These are phyloP conservation scores for Roridomyces roridus DNA, from an alignment of 768 basidiomycete species.

Conservation along the genomic window DNA sequence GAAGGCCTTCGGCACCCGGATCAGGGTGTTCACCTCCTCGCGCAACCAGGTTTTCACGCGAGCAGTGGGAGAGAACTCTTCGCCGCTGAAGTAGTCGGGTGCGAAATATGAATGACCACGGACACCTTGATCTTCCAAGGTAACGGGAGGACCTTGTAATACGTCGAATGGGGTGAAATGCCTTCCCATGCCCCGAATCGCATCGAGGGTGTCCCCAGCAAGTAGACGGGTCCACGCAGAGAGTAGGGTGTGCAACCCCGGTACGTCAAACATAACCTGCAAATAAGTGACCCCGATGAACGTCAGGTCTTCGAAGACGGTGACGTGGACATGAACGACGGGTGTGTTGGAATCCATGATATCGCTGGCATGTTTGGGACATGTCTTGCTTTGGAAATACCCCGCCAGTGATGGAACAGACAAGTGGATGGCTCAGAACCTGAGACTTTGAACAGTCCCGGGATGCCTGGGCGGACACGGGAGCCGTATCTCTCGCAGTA, in stretches of 20 bases:
- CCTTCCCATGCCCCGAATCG: not conserved
- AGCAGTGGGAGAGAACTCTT: too few relatives aligned
- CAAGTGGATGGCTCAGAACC: not conserved
- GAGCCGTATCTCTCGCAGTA: not conserved
- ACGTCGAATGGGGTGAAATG: not conserved
- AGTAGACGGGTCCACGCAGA: not conserved
- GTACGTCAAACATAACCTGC: not conserved
- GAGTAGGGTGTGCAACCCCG: not conserved
- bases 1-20: too few relatives aligned
- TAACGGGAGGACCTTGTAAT: too few relatives aligned
- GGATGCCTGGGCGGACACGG: not conserved
- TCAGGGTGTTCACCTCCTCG: too few relatives aligned
- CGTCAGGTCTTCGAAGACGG: not conserved
- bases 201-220: not conserved
- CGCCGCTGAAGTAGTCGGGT: too few relatives aligned
- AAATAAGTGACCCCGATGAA: not conserved
- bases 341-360: not conserved
- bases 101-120: too few relatives aligned
- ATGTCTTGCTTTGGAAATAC: not conserved
- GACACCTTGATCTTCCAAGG: too few relatives aligned
- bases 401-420: not conserved
- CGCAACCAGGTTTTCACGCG: too few relatives aligned
- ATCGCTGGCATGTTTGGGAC: not conserved
- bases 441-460: not conserved
- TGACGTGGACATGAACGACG: not conserved